Conservation (phyloP, 2,329 filamentous ascomycete species). For the Colletotrichum tofieldiae region DNA sequence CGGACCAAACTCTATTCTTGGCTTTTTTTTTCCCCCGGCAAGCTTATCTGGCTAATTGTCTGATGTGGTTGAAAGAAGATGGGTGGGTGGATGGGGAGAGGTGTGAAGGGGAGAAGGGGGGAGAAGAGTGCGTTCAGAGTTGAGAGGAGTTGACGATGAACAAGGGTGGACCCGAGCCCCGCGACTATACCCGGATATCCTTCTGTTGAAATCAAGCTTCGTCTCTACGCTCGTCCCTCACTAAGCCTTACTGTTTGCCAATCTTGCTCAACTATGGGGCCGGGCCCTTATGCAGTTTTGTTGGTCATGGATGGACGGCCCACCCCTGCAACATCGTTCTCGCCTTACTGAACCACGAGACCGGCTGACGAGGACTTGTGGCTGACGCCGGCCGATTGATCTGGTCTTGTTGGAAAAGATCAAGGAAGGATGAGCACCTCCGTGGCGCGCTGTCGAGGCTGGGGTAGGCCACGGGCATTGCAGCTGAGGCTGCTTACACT, state of each 20-base stretch:
- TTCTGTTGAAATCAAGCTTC: not conserved
- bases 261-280: not conserved
- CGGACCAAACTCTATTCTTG: not conserved
- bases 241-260: not conserved
- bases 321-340: not conserved
- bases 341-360: not conserved
- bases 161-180: not conserved
- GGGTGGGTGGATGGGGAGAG: not conserved
- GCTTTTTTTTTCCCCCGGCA: not conserved
- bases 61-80: not conserved
- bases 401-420: not conserved
- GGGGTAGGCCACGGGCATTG: not conserved
- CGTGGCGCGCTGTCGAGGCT: not conserved
- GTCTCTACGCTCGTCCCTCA: conserved; percentile 4
- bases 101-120: too few species aligned
- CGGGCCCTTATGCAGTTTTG: not conserved
- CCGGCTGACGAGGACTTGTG: conserved; percentile 1
- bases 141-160: not conserved
- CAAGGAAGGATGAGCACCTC: not conserved
- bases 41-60: not conserved
- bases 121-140: not conserved
- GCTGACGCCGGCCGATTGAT: conserved; percentile 4
- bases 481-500: not conserved
- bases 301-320: not conserved
- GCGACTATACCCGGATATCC: not conserved